phyloP scores from a whole-genome alignment of 345 rosid genomes.

The Gossypioides kirkii region DNA sequence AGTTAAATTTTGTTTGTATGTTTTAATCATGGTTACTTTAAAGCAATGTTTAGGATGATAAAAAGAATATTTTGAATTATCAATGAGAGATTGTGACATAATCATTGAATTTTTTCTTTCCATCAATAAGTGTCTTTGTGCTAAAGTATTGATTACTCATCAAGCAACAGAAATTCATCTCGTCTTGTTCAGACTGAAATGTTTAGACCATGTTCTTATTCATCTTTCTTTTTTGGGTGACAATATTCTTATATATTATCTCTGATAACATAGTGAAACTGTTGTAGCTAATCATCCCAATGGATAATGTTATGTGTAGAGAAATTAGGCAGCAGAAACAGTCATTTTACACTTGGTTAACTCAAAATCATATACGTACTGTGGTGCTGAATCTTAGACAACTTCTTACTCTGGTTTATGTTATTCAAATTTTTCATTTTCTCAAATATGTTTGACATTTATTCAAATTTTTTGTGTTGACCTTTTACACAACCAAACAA shows the following conservation, averaged over 20 bases:
- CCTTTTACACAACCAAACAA: background rate
- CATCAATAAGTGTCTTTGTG: background rate
- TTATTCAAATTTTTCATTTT: no score
- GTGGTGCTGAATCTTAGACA: background rate
- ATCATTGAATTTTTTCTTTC: conserved; percentile 27
- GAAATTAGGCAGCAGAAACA: background rate
- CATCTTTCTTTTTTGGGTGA: background rate
- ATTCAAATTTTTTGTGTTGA: background rate
- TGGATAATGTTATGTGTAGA: background rate
- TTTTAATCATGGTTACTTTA: conserved; percentile 18
- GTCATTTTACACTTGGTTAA: background rate
- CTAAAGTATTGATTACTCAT: conserved; percentile 9
- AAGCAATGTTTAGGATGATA: conserved; percentile 27
- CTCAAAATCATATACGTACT: background rate
- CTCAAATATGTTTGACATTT: no score
- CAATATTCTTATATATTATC: background rate
- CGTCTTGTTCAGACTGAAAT: background rate
- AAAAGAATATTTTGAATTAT: conserved; percentile 11
- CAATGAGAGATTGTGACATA: conserved; percentile 15
- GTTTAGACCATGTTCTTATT: background rate
- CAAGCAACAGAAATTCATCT: background rate
- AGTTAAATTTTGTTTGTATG: background rate
- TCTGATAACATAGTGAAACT: background rate
- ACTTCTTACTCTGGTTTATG: background rate
- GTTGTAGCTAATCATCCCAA: background rate